Conservation (phyloP, 345 rosid species). For the Boechera retrofracta region DNA sequence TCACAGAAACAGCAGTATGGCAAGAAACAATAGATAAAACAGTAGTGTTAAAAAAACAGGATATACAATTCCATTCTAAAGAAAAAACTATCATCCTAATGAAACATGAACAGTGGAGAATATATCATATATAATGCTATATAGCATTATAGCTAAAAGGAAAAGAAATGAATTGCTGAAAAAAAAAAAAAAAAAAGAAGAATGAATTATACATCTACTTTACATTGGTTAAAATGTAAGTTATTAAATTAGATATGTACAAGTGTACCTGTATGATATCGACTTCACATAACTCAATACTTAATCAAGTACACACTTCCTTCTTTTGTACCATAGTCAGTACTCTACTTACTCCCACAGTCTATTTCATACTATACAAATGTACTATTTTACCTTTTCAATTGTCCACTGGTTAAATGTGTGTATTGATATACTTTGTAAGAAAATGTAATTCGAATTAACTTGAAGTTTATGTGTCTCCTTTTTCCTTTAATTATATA, state of each 20-base stretch:
- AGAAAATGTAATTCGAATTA: background rate
- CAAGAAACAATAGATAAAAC: too few relatives aligned
- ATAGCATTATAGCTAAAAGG: too few relatives aligned
- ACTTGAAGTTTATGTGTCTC: background rate
- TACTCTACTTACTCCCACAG: background rate
- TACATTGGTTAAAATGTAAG: background rate
- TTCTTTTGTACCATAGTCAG: background rate
- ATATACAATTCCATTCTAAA: too few relatives aligned
- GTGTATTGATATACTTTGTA: background rate
- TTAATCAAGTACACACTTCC: slow-evolving; percentile 21
- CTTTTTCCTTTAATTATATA: too few relatives aligned
- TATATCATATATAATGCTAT: too few relatives aligned
- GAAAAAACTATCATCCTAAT: background rate
- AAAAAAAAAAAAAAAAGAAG: too few relatives aligned
- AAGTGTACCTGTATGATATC: slow-evolving; percentile 14
- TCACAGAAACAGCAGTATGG: too few relatives aligned
- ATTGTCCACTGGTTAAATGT: slow-evolving; percentile 25
- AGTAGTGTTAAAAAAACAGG: too few relatives aligned
- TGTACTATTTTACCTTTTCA: slow-evolving; percentile 1
- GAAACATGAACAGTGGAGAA: background rate
- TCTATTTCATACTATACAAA: background rate
- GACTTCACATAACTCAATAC: slow-evolving; percentile 22
- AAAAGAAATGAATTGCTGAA: too few relatives aligned
- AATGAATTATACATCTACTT: background rate
- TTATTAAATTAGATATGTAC: slow-evolving; percentile 18